These are phyloP conservation scores for Primulina huaijiensis DNA, from an alignment of 257 asterid genomes.

Conservation along the genomic window DNA sequence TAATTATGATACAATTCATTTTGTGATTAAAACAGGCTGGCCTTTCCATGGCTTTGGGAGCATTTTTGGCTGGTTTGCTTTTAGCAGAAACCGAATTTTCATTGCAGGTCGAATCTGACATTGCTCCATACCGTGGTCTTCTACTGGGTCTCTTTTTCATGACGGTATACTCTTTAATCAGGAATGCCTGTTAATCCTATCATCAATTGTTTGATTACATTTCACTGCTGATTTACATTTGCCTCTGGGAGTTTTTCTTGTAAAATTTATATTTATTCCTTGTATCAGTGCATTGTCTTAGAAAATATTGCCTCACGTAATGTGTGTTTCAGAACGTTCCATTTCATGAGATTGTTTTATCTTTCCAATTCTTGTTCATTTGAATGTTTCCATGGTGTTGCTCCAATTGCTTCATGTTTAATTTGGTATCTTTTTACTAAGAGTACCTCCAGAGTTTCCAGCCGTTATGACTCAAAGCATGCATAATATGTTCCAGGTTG, in stretches of 20 bases:
- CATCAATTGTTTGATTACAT: not conserved
- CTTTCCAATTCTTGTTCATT: not conserved
- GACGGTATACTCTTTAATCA: conserved; percentile 62
- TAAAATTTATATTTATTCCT: not conserved
- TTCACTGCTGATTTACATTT: not conserved
- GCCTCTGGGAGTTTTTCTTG: not conserved
- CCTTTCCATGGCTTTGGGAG: conserved; percentile 98
- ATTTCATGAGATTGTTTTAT: not conserved
- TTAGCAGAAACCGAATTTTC: conserved; percentile 98
- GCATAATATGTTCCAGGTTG: conserved; percentile 65
- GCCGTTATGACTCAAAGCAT: conserved; percentile 11
- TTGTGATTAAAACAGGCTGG: conserved; percentile 74
- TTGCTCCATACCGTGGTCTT: conserved; percentile 99
- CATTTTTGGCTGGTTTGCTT: conserved; percentile 99
- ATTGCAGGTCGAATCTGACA: conserved; percentile 98
- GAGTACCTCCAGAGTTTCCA: not conserved
- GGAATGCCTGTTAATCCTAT: not conserved
- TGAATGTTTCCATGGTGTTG: not conserved
- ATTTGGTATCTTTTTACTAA: not conserved
- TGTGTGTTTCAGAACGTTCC: conserved; percentile 15
- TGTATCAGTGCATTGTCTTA: not conserved
- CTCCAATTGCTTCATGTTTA: conserved; percentile 4
- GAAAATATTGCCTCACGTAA: conserved; percentile 6
- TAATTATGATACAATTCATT: conserved; percentile 1
- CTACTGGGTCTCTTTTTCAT: conserved; percentile 98